phyloP scores from a whole-genome alignment of 2,329 filamentous ascomycete species.

The Periconia macrospinosa region DNA sequence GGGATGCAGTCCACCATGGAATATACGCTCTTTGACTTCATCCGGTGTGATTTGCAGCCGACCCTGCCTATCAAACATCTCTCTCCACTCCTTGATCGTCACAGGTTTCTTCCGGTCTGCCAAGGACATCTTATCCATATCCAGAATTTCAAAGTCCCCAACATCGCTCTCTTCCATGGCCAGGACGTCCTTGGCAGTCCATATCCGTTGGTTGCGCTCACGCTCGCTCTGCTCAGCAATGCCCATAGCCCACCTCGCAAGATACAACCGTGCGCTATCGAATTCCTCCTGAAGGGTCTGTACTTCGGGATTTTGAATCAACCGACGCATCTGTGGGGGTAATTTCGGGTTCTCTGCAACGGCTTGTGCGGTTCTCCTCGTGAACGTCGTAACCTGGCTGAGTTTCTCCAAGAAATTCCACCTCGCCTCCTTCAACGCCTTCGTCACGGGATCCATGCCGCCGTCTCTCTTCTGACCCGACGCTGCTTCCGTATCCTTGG shows the following conservation, averaged over 20 bases:
- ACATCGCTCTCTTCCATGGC: slow-evolving; percentile 94
- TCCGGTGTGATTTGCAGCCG: slow-evolving; percentile 78
- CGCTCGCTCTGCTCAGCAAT: slow-evolving; percentile 95
- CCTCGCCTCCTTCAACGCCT: slow-evolving; percentile 89
- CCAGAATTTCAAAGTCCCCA: slow-evolving; percentile 92
- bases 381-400: slow-evolving; percentile 96
- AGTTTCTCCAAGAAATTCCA: slow-evolving; percentile 98
- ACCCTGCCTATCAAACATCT: slow-evolving; percentile 82
- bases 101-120: slow-evolving; percentile 78
- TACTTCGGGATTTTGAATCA: slow-evolving; percentile 90
- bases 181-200: slow-evolving; percentile 89
- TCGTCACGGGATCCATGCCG: slow-evolving; percentile 89
- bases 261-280: slow-evolving; percentile 90
- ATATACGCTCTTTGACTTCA: slow-evolving; percentile 96
- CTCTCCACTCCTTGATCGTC: slow-evolving; percentile 84
- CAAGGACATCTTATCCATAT: slow-evolving; percentile 73
- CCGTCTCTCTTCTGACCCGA: slow-evolving; percentile 58
- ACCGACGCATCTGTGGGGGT: slow-evolving; percentile 80
- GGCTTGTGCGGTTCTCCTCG: slow-evolving; percentile 85
- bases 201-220: slow-evolving; percentile 83
- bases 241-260: slow-evolving; percentile 97
- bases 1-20: slow-evolving; percentile 86
- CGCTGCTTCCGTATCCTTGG: slow-evolving; percentile 25
- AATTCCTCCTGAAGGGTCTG: slow-evolving; percentile 96
- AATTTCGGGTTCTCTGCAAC: slow-evolving; percentile 88